Percentiles rank a stretch among this genome's conserved stretches.
phyloP scores from a whole-genome alignment of 768 basidiomycete genomes.

The Pulveroboletus sp. region DNA sequence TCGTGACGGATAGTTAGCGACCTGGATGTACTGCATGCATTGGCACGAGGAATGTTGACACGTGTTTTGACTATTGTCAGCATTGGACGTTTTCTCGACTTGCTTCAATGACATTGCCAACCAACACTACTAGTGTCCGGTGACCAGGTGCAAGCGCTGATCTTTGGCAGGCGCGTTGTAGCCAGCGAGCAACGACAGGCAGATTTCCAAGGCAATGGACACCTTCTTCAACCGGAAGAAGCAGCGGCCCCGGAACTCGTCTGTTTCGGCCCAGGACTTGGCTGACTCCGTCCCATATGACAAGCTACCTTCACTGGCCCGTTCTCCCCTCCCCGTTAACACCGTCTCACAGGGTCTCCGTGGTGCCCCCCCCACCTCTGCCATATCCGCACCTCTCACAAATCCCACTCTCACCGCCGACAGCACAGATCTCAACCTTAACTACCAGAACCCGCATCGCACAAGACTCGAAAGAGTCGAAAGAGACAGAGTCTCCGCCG shows the following conservation, averaged over 20 bases:
- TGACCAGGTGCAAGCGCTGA: neutral
- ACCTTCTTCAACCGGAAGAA: conserved; percentile 64
- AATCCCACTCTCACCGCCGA: conserved; percentile 71
- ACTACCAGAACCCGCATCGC: conserved; percentile 45
- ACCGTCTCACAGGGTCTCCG: conserved; percentile 53
- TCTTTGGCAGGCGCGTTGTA: conserved; percentile 6
- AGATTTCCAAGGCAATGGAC: conserved; percentile 45
- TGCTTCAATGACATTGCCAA: neutral
- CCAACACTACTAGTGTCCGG: neutral
- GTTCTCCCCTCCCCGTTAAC: conserved; percentile 55
- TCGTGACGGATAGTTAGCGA: conserved; percentile 15
- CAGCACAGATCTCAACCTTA: conserved; percentile 73
- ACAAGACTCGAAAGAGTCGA: conserved; percentile 54
- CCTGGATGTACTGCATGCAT: neutral
- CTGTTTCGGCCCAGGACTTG: conserved; percentile 56
- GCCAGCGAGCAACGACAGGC: conserved; percentile 12
- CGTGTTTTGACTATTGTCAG: conserved; percentile 16
- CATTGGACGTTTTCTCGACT: neutral
- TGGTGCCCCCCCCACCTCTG: conserved; percentile 28
- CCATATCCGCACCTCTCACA: conserved; percentile 78
- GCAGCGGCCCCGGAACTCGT: conserved; percentile 53
- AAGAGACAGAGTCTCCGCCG: conserved; percentile 41
- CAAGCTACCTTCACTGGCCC: conserved; percentile 48
- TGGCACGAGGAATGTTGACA: conserved; percentile 15
- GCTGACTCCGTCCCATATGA: conserved; percentile 73